A percentile compares a stretch with the other conserved stretches of the same genome.
Conservation (phyloP, 768 basidiomycete genomes). For the Lentinula guzmanii region DNA sequence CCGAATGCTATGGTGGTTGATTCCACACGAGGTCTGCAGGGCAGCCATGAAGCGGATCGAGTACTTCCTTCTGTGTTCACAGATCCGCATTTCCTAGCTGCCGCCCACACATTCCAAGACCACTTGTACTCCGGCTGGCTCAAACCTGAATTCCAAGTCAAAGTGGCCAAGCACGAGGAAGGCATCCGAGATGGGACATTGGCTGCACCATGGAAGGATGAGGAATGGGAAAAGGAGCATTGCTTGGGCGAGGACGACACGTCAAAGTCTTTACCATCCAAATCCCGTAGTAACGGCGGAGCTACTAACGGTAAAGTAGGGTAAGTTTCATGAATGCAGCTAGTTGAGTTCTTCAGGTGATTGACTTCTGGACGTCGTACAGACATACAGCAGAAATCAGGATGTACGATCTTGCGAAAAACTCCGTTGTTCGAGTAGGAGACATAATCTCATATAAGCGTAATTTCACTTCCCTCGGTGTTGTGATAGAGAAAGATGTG, state of each 20-base stretch:
- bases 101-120: conserved; percentile 54
- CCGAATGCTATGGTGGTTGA: conserved; percentile 14
- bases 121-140: conserved; percentile 51
- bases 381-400: conserved; percentile 40
- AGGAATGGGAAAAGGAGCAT: conserved; percentile 49
- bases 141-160: conserved; percentile 33
- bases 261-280: neutral
- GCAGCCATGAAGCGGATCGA: conserved; percentile 7
- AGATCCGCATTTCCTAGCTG: conserved; percentile 48
- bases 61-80: conserved; percentile 38
- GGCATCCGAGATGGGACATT: conserved; percentile 39
- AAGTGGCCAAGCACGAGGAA: conserved; percentile 34
- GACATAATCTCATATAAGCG: conserved; percentile 52
- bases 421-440: conserved; percentile 38
- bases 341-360: neutral
- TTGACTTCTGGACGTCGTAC: neutral
- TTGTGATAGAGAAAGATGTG: conserved; percentile 49
- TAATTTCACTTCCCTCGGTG: conserved; percentile 30
- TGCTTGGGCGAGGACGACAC: conserved; percentile 9
- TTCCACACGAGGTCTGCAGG: conserved; percentile 7
- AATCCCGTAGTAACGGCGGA: neutral
- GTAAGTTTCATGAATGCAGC: conserved; percentile 15
- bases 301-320: conserved; percentile 22
- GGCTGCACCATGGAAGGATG: conserved; percentile 60
- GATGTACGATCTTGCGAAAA: conserved; percentile 37